These are phyloP conservation scores for Sanghuangporus sanghuang DNA, from an alignment of 1,284 basidiomycete species.

Conservation along the genomic window DNA sequence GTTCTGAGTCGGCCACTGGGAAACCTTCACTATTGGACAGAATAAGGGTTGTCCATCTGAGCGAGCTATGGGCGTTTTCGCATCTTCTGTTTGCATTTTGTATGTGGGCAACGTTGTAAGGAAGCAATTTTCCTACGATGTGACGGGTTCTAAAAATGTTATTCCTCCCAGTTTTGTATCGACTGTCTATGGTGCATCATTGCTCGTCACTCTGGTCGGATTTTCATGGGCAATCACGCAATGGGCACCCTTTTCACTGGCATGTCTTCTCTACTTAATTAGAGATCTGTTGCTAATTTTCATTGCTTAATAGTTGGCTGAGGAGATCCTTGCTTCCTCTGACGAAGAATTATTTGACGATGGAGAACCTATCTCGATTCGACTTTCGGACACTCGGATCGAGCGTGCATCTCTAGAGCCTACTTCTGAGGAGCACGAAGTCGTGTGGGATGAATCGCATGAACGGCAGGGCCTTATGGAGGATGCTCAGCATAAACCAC, in stretches of 20 bases:
- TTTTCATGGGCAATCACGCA: slow-evolving; percentile 77
- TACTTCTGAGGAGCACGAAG: slow-evolving; percentile 12
- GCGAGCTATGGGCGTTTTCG: slow-evolving; percentile 71
- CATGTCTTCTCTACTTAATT: slow-evolving; percentile 30
- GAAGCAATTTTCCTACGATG: slow-evolving; percentile 16
- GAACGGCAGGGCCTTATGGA: slow-evolving; percentile 13
- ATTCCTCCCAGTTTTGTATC: slow-evolving; percentile 47
- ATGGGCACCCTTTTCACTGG: slow-evolving; percentile 78
- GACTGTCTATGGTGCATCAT: slow-evolving; percentile 56
- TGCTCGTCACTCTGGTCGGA: slow-evolving; percentile 63
- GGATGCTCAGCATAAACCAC: neutral
- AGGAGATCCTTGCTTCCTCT: slow-evolving; percentile 61
- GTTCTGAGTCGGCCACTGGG: slow-evolving; percentile 21
- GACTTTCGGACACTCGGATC: slow-evolving; percentile 40
- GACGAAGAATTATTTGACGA: slow-evolving; percentile 32
- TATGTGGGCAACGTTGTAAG: slow-evolving; percentile 75
- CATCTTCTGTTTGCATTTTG: slow-evolving; percentile 64
- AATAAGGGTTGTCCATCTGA: slow-evolving; percentile 49
- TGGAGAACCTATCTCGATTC: slow-evolving; percentile 38
- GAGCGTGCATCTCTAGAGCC: slow-evolving; percentile 10
- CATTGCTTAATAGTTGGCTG: slow-evolving; percentile 46
- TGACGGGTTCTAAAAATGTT: neutral
- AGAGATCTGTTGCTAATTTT: neutral
- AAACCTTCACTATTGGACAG: slow-evolving; percentile 23
- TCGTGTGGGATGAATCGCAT: slow-evolving; percentile 17